Base-by-base conservation (phyloP, 306 rosid species). In the Sophora flavescens region DNA sequence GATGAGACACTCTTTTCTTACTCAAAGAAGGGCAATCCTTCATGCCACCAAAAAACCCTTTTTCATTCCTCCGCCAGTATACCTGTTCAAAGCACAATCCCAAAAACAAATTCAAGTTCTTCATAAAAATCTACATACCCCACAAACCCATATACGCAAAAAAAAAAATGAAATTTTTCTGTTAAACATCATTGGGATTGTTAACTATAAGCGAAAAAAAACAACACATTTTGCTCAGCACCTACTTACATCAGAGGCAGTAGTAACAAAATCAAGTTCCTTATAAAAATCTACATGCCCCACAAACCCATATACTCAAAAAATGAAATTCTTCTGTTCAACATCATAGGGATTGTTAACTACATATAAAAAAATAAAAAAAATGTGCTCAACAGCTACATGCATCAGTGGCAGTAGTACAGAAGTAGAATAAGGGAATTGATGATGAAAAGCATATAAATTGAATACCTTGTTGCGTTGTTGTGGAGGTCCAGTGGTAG, bases 1-100 rank as follows among this genome's bases (percentile, higher is more conserved):
- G 65, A 59, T 39, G 74, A 75, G 82, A 76, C 83, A 76, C 54
- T 80, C 66, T 82, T 88, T 83, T 89, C 75, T 54, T 33, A 72
- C 78, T 73, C 32, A 72, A 61, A 11, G 68, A 83, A 67, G 82
- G 41, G 22, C 36, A 47, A 58, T 81, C 81, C 53, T 75, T 53
- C 44, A 68, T 30, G n/a, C 75, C 78, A 50, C 70, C 67, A 16
- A 56, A 63, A 60, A 59, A 44, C 28, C 13, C 50, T 28, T 84
- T 74, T 26, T 51, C 81, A 57, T 82, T 81, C 77, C 60, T 68
- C 83, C 61, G 26, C 79, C 73, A 12, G 82, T 74, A 62, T 48
- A 84, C 70, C 97, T 87, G 78, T 63, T 56, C 79, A 65, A 78
- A 81, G 75, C 50, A 63, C 71, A 77, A 17, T 16, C 67, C 30